These are phyloP conservation scores for Cercospora beticola DNA, from an alignment of 2,329 filamentous ascomycete species.

Conservation along the genomic window DNA sequence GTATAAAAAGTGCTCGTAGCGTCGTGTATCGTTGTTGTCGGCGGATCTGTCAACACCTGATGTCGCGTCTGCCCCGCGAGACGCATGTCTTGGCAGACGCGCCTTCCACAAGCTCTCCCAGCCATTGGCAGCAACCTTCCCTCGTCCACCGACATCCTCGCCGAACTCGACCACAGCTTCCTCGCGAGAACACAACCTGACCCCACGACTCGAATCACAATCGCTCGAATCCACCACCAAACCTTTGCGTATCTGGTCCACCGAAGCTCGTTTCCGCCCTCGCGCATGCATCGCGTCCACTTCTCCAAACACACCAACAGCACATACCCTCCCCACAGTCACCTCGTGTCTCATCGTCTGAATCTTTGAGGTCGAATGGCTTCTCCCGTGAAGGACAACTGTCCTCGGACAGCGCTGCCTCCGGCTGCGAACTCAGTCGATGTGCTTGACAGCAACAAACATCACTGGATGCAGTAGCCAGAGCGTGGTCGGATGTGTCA, in stretches of 20 bases:
- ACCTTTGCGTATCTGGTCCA: conserved; percentile 26
- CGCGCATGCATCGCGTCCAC: conserved; percentile 24
- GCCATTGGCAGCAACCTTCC: conserved; percentile 10
- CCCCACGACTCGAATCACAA: conserved; percentile 12
- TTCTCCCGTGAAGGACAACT: conserved; percentile 22
- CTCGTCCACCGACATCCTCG: conserved; percentile 1
- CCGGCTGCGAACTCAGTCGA: conserved; percentile 12
- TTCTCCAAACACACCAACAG: conserved; percentile 49
- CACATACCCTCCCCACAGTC: conserved; percentile 78
- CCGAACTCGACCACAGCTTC: conserved; percentile 1
- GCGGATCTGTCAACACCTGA: conserved; percentile 10
- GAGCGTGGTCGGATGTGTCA: conserved; percentile 38
- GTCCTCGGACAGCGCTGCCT: conserved; percentile 35
- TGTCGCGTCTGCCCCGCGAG: conserved; percentile 11
- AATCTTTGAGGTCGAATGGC: conserved; percentile 54
- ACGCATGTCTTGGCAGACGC: conserved; percentile 11
- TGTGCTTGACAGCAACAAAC: conserved; percentile 9
- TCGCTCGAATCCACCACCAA: conserved; percentile 15
- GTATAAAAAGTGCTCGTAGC: background rate
- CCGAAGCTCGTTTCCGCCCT: conserved; percentile 17
- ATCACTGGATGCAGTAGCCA: conserved; percentile 17
- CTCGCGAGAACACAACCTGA: conserved; percentile 15
- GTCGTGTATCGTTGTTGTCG: background rate
- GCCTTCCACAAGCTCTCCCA: background rate
- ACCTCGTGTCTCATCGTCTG: conserved; percentile 69